phyloP scores from a whole-genome alignment of 2,329 filamentous ascomycete species.

The Phialophora tarda region DNA sequence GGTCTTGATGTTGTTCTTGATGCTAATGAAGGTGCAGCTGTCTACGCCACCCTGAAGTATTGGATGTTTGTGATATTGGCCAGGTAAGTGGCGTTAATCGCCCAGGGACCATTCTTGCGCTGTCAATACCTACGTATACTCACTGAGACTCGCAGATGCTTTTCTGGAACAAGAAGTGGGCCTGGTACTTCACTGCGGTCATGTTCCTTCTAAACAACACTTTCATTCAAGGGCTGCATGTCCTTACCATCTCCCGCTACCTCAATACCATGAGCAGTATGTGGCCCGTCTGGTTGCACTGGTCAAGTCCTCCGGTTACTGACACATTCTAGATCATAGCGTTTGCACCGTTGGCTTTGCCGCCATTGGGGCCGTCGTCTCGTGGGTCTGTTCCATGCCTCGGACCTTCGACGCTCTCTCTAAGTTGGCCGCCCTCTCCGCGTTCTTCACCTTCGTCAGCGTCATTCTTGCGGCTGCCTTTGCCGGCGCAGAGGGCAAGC shows the following conservation, averaged over 20 bases:
- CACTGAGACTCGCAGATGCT: slow-evolving; percentile 68
- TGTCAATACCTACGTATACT: not conserved
- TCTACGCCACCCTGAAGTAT: slow-evolving; percentile 84
- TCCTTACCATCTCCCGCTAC: slow-evolving; percentile 38
- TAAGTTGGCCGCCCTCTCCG: slow-evolving; percentile 77
- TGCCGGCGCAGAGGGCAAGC: slow-evolving; percentile 72
- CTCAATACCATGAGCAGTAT: slow-evolving; percentile 38
- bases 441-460: slow-evolving; percentile 87
- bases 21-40: slow-evolving; percentile 53
- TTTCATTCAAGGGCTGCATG: slow-evolving; percentile 70
- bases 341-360: slow-evolving; percentile 82
- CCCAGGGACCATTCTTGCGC: no score
- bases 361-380: slow-evolving; percentile 74
- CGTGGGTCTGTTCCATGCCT: slow-evolving; percentile 79
- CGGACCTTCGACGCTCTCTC: slow-evolving; percentile 83
- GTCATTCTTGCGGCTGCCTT: slow-evolving; percentile 85
- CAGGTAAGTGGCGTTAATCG: not conserved
- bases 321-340: slow-evolving; percentile 59
- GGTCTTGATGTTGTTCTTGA: not conserved
- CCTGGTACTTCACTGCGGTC: slow-evolving; percentile 70
- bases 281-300: not conserved
- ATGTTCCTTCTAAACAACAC: slow-evolving; percentile 97
- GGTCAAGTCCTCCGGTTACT: not conserved
- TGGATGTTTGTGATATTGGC: slow-evolving; percentile 91
- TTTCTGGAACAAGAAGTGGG: slow-evolving; percentile 82